A percentile compares a stretch with the other conserved stretches of the same genome.
Conservation (phyloP, 108 stramenopile genomes). For the Thalassiosira profunda region DNA sequence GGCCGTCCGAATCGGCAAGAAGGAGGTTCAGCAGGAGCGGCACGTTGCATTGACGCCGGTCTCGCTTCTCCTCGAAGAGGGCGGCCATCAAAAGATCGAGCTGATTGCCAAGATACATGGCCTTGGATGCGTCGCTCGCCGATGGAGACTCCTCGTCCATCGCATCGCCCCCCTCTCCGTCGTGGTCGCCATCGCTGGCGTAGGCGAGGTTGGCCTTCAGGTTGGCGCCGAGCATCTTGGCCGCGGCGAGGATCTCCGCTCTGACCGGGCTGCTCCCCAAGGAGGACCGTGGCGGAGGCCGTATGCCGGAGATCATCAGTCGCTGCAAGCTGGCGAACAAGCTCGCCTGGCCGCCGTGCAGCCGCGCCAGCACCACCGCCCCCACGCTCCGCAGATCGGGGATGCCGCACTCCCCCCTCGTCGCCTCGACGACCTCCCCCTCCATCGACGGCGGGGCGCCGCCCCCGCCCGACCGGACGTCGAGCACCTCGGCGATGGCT, state of each 20-base stretch:
- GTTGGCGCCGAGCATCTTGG: conserved; percentile 50
- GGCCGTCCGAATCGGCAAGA: conserved; percentile 27
- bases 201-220: conserved; percentile 48
- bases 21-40: conserved; percentile 58
- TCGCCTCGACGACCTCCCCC: too few relatives aligned
- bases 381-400: conserved; percentile 69
- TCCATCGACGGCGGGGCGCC: too few relatives aligned
- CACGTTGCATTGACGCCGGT: conserved; percentile 67
- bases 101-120: conserved; percentile 78
- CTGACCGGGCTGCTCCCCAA: conserved; percentile 47
- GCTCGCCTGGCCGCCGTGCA: conserved; percentile 64
- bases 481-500: conserved; percentile 93
- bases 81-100: conserved; percentile 62
- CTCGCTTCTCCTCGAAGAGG: conserved; percentile 80
- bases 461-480: too few relatives aligned
- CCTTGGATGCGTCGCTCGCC: conserved; percentile 28
- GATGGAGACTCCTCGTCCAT: background rate
- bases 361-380: conserved; percentile 72
- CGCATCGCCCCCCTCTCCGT: background rate
- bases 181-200: background rate
- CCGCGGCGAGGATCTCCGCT: conserved; percentile 49
- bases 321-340: conserved; percentile 63
- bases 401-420: conserved; percentile 67
- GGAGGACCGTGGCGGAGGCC: conserved; percentile 37
- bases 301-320: conserved; percentile 60